Conservation (phyloP, 1,284 basidiomycete species). For the Coniophora puteana region DNA sequence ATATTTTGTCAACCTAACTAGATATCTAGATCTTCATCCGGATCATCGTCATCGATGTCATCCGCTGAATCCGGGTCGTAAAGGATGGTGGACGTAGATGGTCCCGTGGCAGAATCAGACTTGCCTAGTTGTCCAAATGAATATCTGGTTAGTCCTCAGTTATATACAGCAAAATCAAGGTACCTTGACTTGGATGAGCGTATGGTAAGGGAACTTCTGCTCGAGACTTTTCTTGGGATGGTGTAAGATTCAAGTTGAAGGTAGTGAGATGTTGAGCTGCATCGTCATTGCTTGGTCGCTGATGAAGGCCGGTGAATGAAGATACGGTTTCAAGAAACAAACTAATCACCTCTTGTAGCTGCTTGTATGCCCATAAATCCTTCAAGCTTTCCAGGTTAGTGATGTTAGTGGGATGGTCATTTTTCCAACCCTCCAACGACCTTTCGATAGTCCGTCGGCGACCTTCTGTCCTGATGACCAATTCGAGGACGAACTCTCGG, state of each 20-base stretch:
- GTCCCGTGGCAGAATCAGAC: slow-evolving; percentile 7
- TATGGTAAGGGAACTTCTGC: slow-evolving; percentile 85
- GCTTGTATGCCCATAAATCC: slow-evolving; percentile 40
- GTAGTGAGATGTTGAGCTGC: slow-evolving; percentile 67
- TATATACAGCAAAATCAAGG: slow-evolving; percentile 1
- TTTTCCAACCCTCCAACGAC: slow-evolving; percentile 61
- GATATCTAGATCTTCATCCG: slow-evolving; percentile 85
- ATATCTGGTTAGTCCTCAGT: slow-evolving; percentile 1
- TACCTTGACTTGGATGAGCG: slow-evolving; percentile 67
- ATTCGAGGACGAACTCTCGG: slow-evolving; percentile 60
- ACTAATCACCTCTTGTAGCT: slow-evolving; percentile 37
- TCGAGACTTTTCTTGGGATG: slow-evolving; percentile 75
- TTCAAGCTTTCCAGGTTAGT: slow-evolving; percentile 46
- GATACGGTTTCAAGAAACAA: background rate
- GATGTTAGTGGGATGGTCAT: slow-evolving; percentile 40
- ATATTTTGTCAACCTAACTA: slow-evolving; percentile 28
- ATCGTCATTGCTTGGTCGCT: slow-evolving; percentile 43
- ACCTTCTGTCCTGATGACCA: slow-evolving; percentile 46
- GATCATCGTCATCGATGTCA: slow-evolving; percentile 87
- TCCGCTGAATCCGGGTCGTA: slow-evolving; percentile 88
- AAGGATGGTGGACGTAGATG: slow-evolving; percentile 48
- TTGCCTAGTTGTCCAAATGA: slow-evolving; percentile 22
- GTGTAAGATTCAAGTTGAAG: slow-evolving; percentile 86
- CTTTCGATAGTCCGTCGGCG: slow-evolving; percentile 56
- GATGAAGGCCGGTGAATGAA: slow-evolving; percentile 24